Conservation (phyloP, 2,329 filamentous ascomycete genomes). For the Paecilomyces niveus region DNA sequence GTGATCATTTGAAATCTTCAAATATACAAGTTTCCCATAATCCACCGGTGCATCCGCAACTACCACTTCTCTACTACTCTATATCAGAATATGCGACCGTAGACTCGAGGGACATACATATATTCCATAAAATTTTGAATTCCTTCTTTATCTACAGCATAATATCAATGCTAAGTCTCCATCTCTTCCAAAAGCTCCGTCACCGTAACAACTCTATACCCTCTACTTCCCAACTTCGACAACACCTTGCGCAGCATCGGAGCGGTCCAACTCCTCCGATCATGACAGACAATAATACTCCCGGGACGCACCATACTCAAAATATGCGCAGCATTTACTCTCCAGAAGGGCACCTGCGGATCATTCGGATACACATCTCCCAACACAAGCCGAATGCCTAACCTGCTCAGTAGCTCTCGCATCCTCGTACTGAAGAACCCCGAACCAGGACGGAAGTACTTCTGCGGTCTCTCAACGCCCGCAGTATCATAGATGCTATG, state of each 20-base stretch:
- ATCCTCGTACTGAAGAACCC: slow-evolving; percentile 73
- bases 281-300: slow-evolving; percentile 78
- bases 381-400: slow-evolving; percentile 68
- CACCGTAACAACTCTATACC: slow-evolving; percentile 66
- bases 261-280: slow-evolving; percentile 72
- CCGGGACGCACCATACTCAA: slow-evolving; percentile 72
- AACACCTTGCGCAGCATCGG: slow-evolving; percentile 70
- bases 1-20: background rate
- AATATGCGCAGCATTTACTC: slow-evolving; percentile 69
- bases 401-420: slow-evolving; percentile 49
- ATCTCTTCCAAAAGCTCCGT: slow-evolving; percentile 53
- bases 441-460: slow-evolving; percentile 76
- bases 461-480: slow-evolving; percentile 40
- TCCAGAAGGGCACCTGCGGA: slow-evolving; percentile 66
- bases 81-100: background rate
- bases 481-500: slow-evolving; percentile 46
- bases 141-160: background rate
- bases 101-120: background rate
- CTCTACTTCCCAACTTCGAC: slow-evolving; percentile 60
- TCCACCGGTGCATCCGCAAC: background rate
- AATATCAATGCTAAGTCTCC: background rate
- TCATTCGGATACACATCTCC: slow-evolving; percentile 87
- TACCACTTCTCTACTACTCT: background rate
- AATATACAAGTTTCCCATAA: background rate
- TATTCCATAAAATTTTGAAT: background rate